Base-by-base conservation (phyloP, 2,329 filamentous ascomycete genomes). In the Aspergillus brunneoviolaceus region DNA sequence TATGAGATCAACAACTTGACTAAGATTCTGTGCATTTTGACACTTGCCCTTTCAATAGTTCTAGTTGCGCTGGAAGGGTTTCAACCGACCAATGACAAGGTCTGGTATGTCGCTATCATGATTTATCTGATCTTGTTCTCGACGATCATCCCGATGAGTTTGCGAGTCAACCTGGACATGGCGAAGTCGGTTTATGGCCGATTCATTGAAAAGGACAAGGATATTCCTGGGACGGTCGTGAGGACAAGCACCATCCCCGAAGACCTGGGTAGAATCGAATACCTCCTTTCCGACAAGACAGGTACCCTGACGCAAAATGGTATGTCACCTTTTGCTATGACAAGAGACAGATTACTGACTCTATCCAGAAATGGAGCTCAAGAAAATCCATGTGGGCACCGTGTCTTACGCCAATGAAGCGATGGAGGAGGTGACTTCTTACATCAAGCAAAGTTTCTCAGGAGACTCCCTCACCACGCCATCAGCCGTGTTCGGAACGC, bases 361-460 rank as follows among this genome's bases (percentile, higher is more conserved):
- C 11, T n/a, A 27, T 57, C 7, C 61, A 84, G 92, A 96, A 71
- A 97, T 97, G 93, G 94, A 97, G 72, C 89, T 99, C 84, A 96
- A 96, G 74, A 99, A 99, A 77, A 94, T 99, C 5, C 96, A 99
- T 70, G 91, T 99, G 56, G 95, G 96, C 10, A 99, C 95, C 10
- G 95, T 98, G 1, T 98, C 94, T 1, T 99, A 99, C 71, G 95
- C 94, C 35, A 96, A 96, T 68, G 95, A 99, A 72, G 94, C 95
- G 10, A 99, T 99, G 95, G 95, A 98, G 67, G 96, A 99, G 78
- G 95, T 99, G 12, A 81, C 87, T 12, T 85, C 90, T 0, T 97
- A 96, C 72, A 85, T 99, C 54, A 87, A 85, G 63, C 93, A 97
- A 74, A 91, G 89, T 5, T 96, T 98, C 69, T 83, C 87, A 12